Conservation (phyloP, 2,329 filamentous ascomycete genomes). For the Fusarium buxicola region DNA sequence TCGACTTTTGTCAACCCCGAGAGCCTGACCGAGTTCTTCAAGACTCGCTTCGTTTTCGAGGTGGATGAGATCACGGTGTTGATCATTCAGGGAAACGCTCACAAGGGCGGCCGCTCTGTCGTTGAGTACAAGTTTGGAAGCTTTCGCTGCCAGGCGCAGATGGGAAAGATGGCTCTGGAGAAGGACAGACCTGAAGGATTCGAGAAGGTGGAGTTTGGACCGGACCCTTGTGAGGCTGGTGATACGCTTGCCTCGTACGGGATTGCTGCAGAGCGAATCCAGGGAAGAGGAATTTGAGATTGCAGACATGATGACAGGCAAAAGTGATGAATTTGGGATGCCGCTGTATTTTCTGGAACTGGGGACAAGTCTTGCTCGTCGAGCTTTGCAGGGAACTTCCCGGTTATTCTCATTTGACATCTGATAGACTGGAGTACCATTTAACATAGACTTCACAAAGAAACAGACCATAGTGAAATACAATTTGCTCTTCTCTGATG, state of each 20-base stretch:
- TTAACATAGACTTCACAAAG: constrained; percentile 11
- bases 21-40: constrained; percentile 56
- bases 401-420: not conserved
- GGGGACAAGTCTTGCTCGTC: constrained; percentile 9
- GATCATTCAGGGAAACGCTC: constrained; percentile 41
- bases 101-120: constrained; percentile 45
- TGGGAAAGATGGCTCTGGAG: constrained; percentile 56
- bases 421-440: constrained; percentile 2
- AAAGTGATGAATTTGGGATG: not conserved
- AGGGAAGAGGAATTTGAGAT: constrained; percentile 47
- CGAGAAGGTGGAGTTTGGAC: constrained; percentile 54
- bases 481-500: too few species aligned
- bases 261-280: constrained; percentile 50
- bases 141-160: constrained; percentile 66
- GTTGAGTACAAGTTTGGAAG: constrained; percentile 67
- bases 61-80: constrained; percentile 55
- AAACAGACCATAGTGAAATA: not conserved
- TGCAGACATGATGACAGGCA: not conserved
- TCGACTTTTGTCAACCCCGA: constrained; percentile 56
- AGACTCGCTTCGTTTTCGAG: constrained; percentile 58
- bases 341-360: constrained; percentile 2
- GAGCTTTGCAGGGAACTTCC: constrained; percentile 1
- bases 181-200: constrained; percentile 50
- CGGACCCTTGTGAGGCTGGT: constrained; percentile 54
- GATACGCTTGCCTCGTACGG: constrained; percentile 48